Evolutionary conservation across 495 filamentous ascomycete genomes (phyloP), one percentile per base, ranked within the genome.

Genomic region (Penicillium subrubescens): DNA sequence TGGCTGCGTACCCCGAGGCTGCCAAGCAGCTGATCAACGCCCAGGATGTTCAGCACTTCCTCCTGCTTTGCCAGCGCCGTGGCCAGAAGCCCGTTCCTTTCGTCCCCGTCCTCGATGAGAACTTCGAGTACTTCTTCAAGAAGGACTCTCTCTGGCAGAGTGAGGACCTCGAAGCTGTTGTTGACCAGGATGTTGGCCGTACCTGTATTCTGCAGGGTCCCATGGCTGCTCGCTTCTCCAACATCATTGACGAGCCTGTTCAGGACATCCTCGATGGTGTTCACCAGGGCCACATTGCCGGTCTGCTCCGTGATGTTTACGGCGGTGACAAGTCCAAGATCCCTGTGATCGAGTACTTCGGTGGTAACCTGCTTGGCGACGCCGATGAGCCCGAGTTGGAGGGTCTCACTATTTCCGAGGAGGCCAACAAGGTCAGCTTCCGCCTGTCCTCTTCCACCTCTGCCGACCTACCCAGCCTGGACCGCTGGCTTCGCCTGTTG

Each of bases 91-190:
- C 95, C 0, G 91, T 95, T 17, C 94, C 94, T 3, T 99, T 99
- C 71, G 93, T 99, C 54, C 95, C 95, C 14, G 83, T 88, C 5
- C 83, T 99, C 33, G 95, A 99, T 75, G 94, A 96, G 59, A 94
- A 91, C 67, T 97, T 99, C 55, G 95, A 97, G 75, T 96, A 93
- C 76, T 99, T 90, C 82, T 98, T 99, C 88, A 99, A 99, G 88
- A 99, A 99, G 79, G 95, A 99, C 77, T 97, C 94, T n/a, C 87
- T 99, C 31, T 99, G 95, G 95, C 95, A 99, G 78, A 97, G 94
- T 0, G 95, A 99, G 77, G 94, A 98, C 73, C 85, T 99, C 14
- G 94, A 92, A 65, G 95, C 95, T 39, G 95, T 99, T 69, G 92
- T 97, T 55, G 94, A 83, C 66, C 94, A 97, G 77, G 95, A 99